Percentiles rank a stretch among this genome's conserved stretches.
Evolutionary conservation across 768 basidiomycete genomes (phyloP).

Genomic region (Suillus subluteus): DNA sequence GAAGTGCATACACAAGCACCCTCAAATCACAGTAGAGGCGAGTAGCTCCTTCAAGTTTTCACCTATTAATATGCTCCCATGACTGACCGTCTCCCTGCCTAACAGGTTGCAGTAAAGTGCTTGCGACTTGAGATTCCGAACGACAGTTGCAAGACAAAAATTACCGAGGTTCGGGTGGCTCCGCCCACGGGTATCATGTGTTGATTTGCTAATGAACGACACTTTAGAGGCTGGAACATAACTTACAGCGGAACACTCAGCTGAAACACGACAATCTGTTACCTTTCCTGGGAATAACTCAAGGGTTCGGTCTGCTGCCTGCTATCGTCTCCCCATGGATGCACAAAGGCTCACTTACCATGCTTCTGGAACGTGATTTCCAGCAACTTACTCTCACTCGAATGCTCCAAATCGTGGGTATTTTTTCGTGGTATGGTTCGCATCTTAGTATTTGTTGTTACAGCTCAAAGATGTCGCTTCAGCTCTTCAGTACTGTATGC

Average conservation of each 20-base stretch:
- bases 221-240: conserved; percentile 33
- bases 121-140: not conserved
- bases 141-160: not conserved
- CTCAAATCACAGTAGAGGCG: not conserved
- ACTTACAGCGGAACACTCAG: conserved; percentile 23
- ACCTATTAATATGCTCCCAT: conserved; percentile 17
- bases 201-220: not conserved
- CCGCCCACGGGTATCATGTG: too few relatives aligned
- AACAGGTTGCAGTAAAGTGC: conserved; percentile 3
- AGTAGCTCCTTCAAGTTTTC: not conserved
- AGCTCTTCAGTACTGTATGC: conserved; percentile 8
- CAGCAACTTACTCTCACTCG: conserved; percentile 13
- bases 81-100: not conserved
- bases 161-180: not conserved
- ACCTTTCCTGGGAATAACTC: conserved; percentile 38
- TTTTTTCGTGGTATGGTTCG: not conserved
- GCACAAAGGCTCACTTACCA: conserved; percentile 20
- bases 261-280: conserved; percentile 34
- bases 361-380: conserved; percentile 13
- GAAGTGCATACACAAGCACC: conserved; percentile 21
- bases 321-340: conserved; percentile 28
- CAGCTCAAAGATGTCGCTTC: conserved; percentile 12
- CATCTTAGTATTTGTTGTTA: not conserved
- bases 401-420: conserved; percentile 20
- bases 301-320: conserved; percentile 24